A percentile compares a stretch with the other conserved stretches of the same genome.
phyloP scores from a whole-genome alignment of 768 basidiomycete genomes.

The Mycena sanguinolenta region DNA sequence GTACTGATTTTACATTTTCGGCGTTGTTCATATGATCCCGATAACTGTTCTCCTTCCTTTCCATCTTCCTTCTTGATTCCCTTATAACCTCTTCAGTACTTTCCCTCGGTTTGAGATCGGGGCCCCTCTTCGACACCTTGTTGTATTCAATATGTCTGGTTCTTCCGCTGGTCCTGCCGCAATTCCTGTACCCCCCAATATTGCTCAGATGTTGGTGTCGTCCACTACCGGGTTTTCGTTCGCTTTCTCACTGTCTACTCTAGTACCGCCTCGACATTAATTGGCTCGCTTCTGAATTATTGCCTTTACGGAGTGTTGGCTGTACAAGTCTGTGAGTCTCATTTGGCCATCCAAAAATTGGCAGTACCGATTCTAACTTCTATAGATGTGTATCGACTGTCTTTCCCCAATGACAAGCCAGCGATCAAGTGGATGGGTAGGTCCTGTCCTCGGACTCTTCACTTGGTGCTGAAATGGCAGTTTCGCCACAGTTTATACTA shows the following conservation, averaged over 20 bases:
- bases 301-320: slow-evolving; percentile 27
- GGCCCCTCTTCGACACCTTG: slow-evolving; percentile 17
- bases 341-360: not conserved
- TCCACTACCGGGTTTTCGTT: not conserved
- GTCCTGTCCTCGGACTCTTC: not conserved
- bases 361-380: not conserved
- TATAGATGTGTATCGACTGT: slow-evolving; percentile 24
- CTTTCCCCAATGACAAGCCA: slow-evolving; percentile 31
- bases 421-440: slow-evolving; percentile 34
- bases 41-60: not conserved
- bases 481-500: slow-evolving; percentile 26
- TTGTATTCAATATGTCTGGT: slow-evolving; percentile 14
- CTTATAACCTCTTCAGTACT: slow-evolving; percentile 10
- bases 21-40: slow-evolving; percentile 8
- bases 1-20: too few species aligned
- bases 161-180: not conserved
- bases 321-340: slow-evolving; percentile 33
- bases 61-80: not conserved
- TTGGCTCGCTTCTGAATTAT: slow-evolving; percentile 31
- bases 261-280: slow-evolving; percentile 29
- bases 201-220: slow-evolving; percentile 20
- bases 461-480: not conserved
- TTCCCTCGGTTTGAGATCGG: slow-evolving; percentile 24
- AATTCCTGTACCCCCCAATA: slow-evolving; percentile 28
- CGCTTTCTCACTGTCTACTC: not conserved